Evolutionary conservation across 2,329 filamentous ascomycete genomes (phyloP).

Genomic region (Ustulina deusta): DNA sequence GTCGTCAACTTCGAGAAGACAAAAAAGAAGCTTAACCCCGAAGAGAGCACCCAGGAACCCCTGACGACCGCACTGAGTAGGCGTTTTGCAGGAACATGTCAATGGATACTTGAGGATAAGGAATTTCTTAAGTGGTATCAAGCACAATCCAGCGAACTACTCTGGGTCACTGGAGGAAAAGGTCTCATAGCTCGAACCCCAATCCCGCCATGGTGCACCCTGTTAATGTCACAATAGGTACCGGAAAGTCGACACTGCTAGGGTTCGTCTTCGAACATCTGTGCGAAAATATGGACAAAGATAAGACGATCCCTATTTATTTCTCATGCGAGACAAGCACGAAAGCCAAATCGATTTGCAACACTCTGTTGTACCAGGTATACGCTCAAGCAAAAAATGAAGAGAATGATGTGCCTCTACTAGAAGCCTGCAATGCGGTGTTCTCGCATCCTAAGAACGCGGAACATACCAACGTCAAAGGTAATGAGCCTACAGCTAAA

Average conservation of each 20-base stretch:
- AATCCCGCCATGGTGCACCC: neutral
- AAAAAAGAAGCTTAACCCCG: neutral
- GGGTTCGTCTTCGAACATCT: neutral
- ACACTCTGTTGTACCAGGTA: conserved; percentile 1
- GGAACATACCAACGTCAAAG: neutral
- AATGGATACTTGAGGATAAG: neutral
- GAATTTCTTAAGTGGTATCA: conserved; percentile 4
- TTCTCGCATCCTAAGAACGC: neutral
- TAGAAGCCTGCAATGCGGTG: conserved; percentile 5
- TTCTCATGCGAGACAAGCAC: conserved; percentile 8
- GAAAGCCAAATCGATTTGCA: neutral
- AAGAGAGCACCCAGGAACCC: neutral
- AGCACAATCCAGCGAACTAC: neutral
- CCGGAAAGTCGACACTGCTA: conserved; percentile 2
- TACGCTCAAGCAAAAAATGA: conserved; percentile 1
- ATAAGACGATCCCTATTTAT: conserved; percentile 7
- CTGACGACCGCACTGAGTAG: neutral
- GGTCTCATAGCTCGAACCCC: neutral
- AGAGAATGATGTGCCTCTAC: neutral
- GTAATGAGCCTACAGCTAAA: conserved; percentile 3
- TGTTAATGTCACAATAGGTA: neutral
- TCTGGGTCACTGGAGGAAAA: conserved; percentile 6
- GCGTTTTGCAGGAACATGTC: conserved; percentile 1
- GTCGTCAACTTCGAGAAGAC: conserved; percentile 3
- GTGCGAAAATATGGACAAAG: neutral